Evolutionary conservation across 2,329 filamentous ascomycete species (phyloP).

Genomic region (Periconia sp.): DNA sequence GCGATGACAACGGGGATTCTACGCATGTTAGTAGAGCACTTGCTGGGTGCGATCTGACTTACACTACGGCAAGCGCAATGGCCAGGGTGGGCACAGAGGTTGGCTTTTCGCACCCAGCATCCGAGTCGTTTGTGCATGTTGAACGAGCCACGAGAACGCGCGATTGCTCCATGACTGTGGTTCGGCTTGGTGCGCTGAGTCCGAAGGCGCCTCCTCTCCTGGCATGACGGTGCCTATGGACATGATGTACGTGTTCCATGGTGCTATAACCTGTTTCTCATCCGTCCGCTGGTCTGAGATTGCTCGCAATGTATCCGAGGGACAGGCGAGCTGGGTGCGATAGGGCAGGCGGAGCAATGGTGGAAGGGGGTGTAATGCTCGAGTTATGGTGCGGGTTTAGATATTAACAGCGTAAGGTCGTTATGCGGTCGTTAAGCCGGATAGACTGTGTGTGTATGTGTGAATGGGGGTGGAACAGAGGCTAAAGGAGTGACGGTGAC

Average conservation of each 20-base stretch:
- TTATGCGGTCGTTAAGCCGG: constrained; percentile 33
- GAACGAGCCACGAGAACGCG: constrained; percentile 35
- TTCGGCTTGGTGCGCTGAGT: constrained; percentile 21
- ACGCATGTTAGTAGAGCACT: constrained; percentile 28
- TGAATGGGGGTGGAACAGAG: constrained; percentile 12
- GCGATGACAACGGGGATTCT: constrained; percentile 79
- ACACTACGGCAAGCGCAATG: constrained; percentile 44
- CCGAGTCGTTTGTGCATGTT: constrained; percentile 41
- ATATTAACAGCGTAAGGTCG: constrained; percentile 46
- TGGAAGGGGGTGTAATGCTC: constrained; percentile 4
- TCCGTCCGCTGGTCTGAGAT: constrained; percentile 17
- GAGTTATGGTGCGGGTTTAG: constrained; percentile 16
- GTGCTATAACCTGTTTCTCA: constrained; percentile 25
- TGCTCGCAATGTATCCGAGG: constrained; percentile 24
- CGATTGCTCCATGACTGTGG: constrained; percentile 31
- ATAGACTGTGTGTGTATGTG: constrained; percentile 12
- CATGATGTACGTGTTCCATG: constrained; percentile 40
- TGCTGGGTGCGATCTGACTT: constrained; percentile 13
- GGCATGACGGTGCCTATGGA: constrained; percentile 38
- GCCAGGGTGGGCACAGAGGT: constrained; percentile 37
- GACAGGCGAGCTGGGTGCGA: too few species aligned
- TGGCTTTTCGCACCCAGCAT: constrained; percentile 44
- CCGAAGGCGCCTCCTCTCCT: constrained; percentile 26
- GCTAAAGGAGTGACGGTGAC: constrained; percentile 20
- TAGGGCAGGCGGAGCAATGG: constrained; percentile 7